Base-by-base conservation (phyloP, 441 rosid species). In the Arabidopsis lyrata region DNA sequence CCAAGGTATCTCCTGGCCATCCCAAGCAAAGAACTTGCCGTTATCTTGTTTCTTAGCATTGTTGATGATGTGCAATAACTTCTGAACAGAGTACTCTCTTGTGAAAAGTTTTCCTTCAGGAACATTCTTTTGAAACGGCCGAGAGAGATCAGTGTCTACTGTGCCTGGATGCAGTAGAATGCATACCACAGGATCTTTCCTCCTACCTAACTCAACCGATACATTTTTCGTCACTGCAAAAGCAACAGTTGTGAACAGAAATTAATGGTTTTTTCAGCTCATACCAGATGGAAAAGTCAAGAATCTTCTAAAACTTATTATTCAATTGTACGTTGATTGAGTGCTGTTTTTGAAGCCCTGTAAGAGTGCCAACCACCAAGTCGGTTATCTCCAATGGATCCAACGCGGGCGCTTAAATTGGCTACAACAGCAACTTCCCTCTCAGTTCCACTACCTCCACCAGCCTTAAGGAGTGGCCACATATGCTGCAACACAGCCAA, bases 301-400 rank as follows among this genome's bases (percentile, higher is more conserved):
- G 36, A 66, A 53, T 53, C 18, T 13, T 49, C 35, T 39, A 61
- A 38, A 38, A 7, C n/a, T 15, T 36, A 9, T 24, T 0, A 18
- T 34, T 48, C 38, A 15, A 13, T 8, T 1, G 4, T 84, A 95
- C 97, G 27, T 86, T 92, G 93, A 80, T 95, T 95, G 57, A 92
- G 87, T 54, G 97, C 96, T 16, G 97, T 22, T 83, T 95, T 95
- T 39, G 99, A 95, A 64, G 96, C 77, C 61, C 97, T 88, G 81
- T 95, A 95, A 16, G 96, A 85, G 72, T 90, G 96, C 98, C 99
- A 90, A 29, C 97, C 99, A 39, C 97, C 98, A 39, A 92, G 84
- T 68, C 62, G 80, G 77, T 90, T 95, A 74, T 95, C 98, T 29
- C 96, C 95, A 22, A 90, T 89, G 15, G 98, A 92, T 54, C 97